Conservation (phyloP, 2,329 filamentous ascomycete species). For the Cladosporium sp. region DNA sequence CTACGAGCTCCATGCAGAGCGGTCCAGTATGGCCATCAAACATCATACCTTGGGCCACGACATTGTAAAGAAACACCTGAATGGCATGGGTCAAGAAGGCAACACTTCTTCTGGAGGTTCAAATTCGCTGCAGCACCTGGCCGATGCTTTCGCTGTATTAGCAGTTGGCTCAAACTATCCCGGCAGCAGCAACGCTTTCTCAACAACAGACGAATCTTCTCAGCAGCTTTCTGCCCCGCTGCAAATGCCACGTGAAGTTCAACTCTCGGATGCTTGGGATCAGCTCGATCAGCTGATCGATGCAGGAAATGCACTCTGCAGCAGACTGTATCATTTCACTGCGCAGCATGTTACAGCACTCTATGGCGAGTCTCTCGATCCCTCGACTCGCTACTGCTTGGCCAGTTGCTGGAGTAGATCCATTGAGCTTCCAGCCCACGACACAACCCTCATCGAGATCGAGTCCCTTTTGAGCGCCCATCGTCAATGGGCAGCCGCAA, state of each 20-base stretch:
- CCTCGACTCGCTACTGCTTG: not conserved
- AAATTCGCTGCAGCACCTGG: not conserved
- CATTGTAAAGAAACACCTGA: not conserved
- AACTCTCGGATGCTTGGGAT: not conserved
- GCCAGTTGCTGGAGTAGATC: constrained; percentile 7
- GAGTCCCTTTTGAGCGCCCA: not conserved
- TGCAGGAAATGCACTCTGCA: not conserved
- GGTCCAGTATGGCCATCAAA: constrained; percentile 6
- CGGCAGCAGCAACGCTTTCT: not conserved
- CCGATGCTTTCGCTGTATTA: not conserved
- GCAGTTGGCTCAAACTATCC: not conserved
- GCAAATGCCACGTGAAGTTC: not conserved
- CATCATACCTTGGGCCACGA: constrained; percentile 5
- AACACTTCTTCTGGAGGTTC: not conserved
- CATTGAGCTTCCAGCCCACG: not conserved
- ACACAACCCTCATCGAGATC: not conserved
- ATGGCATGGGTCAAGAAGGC: no score
- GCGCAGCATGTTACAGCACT: not conserved
- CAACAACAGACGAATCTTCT: not conserved
- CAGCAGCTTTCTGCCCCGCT: not conserved
- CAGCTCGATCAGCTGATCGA: constrained; percentile 8
- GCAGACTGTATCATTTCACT: not conserved
- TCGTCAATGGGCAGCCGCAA: not conserved
- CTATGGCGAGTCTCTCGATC: not conserved
- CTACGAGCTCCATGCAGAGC: constrained; percentile 13